phyloP scores from a whole-genome alignment of 139 green algal species.

The Coelastrella sp. region DNA sequence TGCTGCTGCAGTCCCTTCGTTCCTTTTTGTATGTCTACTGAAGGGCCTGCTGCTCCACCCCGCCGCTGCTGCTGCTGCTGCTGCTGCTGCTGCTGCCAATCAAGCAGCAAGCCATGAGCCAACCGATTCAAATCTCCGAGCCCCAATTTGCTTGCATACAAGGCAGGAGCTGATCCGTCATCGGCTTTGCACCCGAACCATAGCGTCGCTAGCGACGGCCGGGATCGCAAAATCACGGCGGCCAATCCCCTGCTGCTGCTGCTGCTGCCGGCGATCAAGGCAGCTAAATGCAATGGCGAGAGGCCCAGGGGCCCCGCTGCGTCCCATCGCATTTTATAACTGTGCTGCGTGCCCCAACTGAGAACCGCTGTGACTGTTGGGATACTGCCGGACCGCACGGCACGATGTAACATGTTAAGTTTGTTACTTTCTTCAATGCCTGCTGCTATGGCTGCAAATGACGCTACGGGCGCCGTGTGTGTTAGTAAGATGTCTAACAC shows the following conservation, averaged over 20 bases:
- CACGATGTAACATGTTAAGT: slow-evolving; percentile 30
- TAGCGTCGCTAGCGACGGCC: background rate
- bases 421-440: background rate
- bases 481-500: slow-evolving; percentile 12
- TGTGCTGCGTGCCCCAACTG: slow-evolving; percentile 47
- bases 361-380: slow-evolving; percentile 56
- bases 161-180: background rate
- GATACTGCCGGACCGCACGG: slow-evolving; percentile 31
- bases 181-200: background rate
- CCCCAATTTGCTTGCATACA: background rate
- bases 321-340: slow-evolving; percentile 53
- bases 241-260: background rate
- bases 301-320: slow-evolving; percentile 55
- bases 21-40: no score
- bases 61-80: background rate
- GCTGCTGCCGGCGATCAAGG: slow-evolving; percentile 10
- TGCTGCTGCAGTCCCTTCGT: no score
- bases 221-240: background rate
- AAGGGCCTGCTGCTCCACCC: no score
- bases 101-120: background rate
- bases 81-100: background rate
- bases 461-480: background rate
- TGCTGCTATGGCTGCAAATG: background rate
- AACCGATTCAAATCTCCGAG: background rate
- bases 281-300: slow-evolving; percentile 69